Percentiles rank a stretch among this genome's conserved stretches.
Conservation (phyloP, 345 rosid species). For the Acer yangbiense region DNA sequence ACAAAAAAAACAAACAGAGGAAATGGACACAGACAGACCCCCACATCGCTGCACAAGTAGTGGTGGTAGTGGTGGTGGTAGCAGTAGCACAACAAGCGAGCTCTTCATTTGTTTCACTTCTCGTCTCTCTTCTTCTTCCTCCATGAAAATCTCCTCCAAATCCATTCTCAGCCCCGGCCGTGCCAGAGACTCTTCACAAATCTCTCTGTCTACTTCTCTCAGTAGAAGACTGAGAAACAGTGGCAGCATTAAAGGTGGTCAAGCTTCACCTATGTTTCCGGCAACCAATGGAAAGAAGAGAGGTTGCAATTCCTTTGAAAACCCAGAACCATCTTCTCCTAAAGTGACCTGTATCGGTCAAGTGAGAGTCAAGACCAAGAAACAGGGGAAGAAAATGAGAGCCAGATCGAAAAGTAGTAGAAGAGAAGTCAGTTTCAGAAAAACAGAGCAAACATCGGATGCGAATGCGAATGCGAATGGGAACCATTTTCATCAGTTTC, state of each 20-base stretch:
- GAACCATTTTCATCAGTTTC: conserved; percentile 19
- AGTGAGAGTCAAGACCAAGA: conserved; percentile 96
- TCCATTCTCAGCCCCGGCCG: conserved; percentile 79
- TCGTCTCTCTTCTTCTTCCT: conserved; percentile 81
- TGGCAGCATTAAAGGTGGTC: conserved; percentile 77
- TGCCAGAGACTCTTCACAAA: conserved; percentile 56
- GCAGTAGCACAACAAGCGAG: conserved; percentile 38
- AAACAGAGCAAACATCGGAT: conserved; percentile 31
- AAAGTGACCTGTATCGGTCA: conserved; percentile 98
- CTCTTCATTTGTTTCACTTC: conserved; percentile 88
- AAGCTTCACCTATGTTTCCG: conserved; percentile 89
- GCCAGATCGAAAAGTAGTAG: conserved; percentile 64
- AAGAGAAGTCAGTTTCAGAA: conserved; percentile 71
- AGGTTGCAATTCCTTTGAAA: conserved; percentile 57
- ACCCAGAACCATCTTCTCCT: conserved; percentile 90
- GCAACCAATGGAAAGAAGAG: conserved; percentile 55
- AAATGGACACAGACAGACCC: conserved; percentile 73
- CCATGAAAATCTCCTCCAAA: conserved; percentile 86
- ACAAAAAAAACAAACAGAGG: not conserved
- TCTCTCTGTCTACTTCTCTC: conserved; percentile 80
- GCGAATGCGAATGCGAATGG: conserved; percentile 18
- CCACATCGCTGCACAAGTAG: conserved; percentile 65
- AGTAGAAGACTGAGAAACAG: conserved; percentile 70
- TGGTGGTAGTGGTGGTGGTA: conserved; percentile 31
- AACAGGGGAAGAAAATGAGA: conserved; percentile 74